Evolutionary conservation across 768 basidiomycete genomes (phyloP), one percentile per base, ranked within the genome.

Genomic region (Inosperma sp.): DNA sequence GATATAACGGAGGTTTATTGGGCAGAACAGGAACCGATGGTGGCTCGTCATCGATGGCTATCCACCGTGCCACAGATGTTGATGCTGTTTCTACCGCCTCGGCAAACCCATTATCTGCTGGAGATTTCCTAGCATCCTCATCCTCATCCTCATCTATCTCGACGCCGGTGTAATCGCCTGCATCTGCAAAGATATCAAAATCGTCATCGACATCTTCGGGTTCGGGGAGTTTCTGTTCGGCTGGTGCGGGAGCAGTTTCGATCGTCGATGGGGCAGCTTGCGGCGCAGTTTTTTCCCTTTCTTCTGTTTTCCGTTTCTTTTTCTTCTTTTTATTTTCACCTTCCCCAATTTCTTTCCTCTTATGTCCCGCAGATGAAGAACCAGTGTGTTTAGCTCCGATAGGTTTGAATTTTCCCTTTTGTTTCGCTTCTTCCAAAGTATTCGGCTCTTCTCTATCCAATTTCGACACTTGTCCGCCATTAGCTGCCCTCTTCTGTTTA

Each of bases 171-270:
- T 94, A 96, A 42, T 90, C 89, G 7, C 85, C 92, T 4, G 81
- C 88, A 47, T 72, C 93, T 2, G 82, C 87, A 63, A 96, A 96
- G 35, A 96, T 94, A 62, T 95, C 88, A 34, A 90, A 78, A 46
- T 90, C 82, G 16, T 81, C 82, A n/a, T 69, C 64, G 6, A 72
- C 54, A 5, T 71, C 66, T 51, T 72, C 71, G 4, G 67, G 63
- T 50, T 59, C 60, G 7, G 64, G 55, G 37, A 56, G 46, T 12
- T 39, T 49, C 17, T 48, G 49, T 14, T 34, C 21, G 3, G 40
- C 17, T 7, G 27, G 25, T 19, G 51, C 37, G 8, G 53, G 22
- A 9, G 61, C 22, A 8, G 64, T 57, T 5, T 61, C 53, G 5
- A 49, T 54, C 26, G 61, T 64, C 3, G 65, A 58, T 21, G 62